Percentiles rank a stretch among this genome's conserved stretches.
Conservation (phyloP, 352 stramenopile species). For the Pythium periplocum region DNA sequence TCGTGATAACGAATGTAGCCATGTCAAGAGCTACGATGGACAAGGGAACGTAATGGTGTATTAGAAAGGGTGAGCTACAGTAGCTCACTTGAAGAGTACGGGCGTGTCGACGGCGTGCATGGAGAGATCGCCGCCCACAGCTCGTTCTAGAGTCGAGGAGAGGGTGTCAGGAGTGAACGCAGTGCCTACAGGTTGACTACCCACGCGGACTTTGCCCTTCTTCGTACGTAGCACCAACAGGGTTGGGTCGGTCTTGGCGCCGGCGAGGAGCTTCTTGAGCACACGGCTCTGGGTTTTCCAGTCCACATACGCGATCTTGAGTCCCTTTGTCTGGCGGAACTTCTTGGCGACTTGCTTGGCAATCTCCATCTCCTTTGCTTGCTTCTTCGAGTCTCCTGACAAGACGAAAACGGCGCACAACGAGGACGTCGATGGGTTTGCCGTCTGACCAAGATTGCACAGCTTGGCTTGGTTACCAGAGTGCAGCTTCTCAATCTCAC, state of each 20-base stretch:
- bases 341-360: conserved; percentile 51
- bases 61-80: no score
- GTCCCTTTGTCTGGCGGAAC: conserved; percentile 57
- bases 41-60: no score
- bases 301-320: conserved; percentile 71
- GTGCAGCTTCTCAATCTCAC: conserved; percentile 71
- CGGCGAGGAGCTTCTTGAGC: conserved; percentile 44
- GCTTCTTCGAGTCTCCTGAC: conserved; percentile 35
- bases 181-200: conserved; percentile 21
- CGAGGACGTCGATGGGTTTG: conserved; percentile 39
- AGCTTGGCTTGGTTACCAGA: conserved; percentile 65
- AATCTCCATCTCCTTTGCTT: conserved; percentile 41
- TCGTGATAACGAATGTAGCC: no score
- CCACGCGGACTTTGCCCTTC: conserved; percentile 54
- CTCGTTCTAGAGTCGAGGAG: conserved; percentile 64
- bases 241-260: conserved; percentile 19
- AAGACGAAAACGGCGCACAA: conserved; percentile 73
- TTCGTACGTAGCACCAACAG: conserved; percentile 67
- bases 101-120: conserved; percentile 25
- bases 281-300: conserved; percentile 54
- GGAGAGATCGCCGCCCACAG: conserved; percentile 58
- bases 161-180: conserved; percentile 48
- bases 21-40: no score
- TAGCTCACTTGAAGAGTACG: conserved; percentile 19
- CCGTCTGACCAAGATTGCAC: conserved; percentile 68